phyloP scores from a whole-genome alignment of 345 rosid genomes.

The Citrus australasica region DNA sequence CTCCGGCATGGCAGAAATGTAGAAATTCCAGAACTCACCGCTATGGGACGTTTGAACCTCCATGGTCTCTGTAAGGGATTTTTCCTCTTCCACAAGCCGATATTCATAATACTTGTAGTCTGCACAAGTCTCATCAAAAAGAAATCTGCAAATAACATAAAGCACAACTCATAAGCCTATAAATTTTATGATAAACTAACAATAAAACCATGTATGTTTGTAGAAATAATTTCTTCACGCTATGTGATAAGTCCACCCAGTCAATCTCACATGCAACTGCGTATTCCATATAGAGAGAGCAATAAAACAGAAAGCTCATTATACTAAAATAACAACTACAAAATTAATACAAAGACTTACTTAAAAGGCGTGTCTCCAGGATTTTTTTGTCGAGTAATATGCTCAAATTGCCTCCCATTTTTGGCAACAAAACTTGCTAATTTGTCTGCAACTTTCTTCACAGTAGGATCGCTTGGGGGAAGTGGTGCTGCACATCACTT shows the following conservation, averaged over 20 bases:
- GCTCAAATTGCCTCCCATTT: constrained; percentile 93
- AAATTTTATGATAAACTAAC: background rate
- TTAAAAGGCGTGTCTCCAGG: constrained; percentile 95
- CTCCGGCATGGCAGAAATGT: background rate
- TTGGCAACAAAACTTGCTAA: constrained; percentile 98
- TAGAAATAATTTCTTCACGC: background rate
- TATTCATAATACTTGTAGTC: constrained; percentile 83
- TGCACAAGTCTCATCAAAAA: constrained; percentile 74
- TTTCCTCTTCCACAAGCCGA: constrained; percentile 83
- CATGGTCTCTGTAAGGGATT: constrained; percentile 41
- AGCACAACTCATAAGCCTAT: background rate
- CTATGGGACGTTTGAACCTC: constrained; percentile 44
- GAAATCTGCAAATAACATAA: constrained; percentile 52
- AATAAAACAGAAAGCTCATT: constrained; percentile 3
- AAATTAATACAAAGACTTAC: constrained; percentile 38
- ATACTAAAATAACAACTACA: constrained; percentile 1
- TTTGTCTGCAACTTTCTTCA: constrained; percentile 97
- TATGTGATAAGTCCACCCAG: background rate
- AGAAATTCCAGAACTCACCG: constrained; percentile 38
- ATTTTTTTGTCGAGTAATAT: constrained; percentile 86
- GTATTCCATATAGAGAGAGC: background rate
- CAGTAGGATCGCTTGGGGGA: constrained; percentile 82
- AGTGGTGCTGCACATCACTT: constrained; percentile 99
- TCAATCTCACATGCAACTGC: background rate
- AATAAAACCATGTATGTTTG: background rate